A percentile compares a stretch with the other conserved stretches of the same genome.
phyloP scores from a whole-genome alignment of 257 asterid genomes.

The Paulownia fortunei region DNA sequence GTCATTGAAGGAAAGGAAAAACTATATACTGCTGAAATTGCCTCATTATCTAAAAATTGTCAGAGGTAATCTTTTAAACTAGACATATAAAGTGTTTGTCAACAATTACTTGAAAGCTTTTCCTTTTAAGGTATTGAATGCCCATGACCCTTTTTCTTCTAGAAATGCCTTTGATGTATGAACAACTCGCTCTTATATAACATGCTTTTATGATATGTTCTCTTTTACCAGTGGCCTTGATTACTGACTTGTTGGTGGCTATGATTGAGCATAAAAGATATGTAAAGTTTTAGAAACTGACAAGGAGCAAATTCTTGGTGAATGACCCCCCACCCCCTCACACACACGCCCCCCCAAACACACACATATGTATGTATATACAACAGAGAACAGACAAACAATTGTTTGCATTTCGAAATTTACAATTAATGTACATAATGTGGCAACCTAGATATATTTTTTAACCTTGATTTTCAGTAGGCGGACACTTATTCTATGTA shows the following conservation, averaged over 20 bases:
- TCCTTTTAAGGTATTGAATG: not conserved
- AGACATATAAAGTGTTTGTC: not conserved
- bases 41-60: conserved; percentile 55
- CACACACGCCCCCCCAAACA: no score
- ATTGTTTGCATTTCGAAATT: no score
- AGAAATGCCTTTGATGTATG: conserved; percentile 29
- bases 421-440: not conserved
- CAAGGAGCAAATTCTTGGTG: no score
- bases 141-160: not conserved
- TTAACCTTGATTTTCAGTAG: not conserved
- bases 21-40: conserved; percentile 53
- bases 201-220: not conserved
- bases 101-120: conserved; percentile 31
- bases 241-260: no score
- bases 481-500: not conserved
- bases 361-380: no score
- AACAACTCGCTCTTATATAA: not conserved
- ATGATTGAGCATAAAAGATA: no score
- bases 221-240: not conserved
- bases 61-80: conserved; percentile 60
- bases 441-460: not conserved
- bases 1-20: conserved; percentile 64
- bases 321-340: no score
- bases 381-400: no score
- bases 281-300: no score